Conservation (phyloP, 306 rosid genomes). For the Ochetophila trinervis region DNA sequence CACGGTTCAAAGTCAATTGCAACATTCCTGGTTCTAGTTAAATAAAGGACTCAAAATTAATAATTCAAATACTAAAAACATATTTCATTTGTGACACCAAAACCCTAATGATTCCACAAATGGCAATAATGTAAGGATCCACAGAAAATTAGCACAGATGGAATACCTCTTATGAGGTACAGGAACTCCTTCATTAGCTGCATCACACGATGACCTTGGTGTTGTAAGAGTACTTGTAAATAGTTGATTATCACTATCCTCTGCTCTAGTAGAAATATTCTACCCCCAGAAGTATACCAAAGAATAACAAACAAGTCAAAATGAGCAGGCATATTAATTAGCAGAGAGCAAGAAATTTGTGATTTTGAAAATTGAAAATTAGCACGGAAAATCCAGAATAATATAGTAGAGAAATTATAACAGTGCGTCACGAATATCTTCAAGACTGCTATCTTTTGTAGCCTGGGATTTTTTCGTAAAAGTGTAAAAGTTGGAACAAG, state of each 20-base stretch:
- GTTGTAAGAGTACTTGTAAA: slow-evolving; percentile 31
- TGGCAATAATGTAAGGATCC: not conserved
- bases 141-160: not conserved
- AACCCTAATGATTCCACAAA: slow-evolving; percentile 14
- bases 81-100: not conserved
- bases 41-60: slow-evolving; percentile 25
- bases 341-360: not conserved
- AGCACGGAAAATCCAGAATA: not conserved
- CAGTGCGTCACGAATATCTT: not conserved
- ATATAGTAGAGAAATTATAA: not conserved
- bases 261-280: slow-evolving; percentile 36
- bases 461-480: not conserved
- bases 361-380: not conserved
- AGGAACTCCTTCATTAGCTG: slow-evolving; percentile 34
- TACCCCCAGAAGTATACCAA: slow-evolving; percentile 18
- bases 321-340: not conserved
- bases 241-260: slow-evolving; percentile 35
- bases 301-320: not conserved
- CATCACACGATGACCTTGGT: slow-evolving; percentile 28
- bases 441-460: not conserved
- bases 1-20: slow-evolving; percentile 88
- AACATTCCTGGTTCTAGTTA: slow-evolving; percentile 49
- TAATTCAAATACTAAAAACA: slow-evolving; percentile 14
- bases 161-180: slow-evolving; percentile 47
- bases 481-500: not conserved